Conservation (phyloP, 2,329 filamentous ascomycete species). For the Penicillium frequentans region DNA sequence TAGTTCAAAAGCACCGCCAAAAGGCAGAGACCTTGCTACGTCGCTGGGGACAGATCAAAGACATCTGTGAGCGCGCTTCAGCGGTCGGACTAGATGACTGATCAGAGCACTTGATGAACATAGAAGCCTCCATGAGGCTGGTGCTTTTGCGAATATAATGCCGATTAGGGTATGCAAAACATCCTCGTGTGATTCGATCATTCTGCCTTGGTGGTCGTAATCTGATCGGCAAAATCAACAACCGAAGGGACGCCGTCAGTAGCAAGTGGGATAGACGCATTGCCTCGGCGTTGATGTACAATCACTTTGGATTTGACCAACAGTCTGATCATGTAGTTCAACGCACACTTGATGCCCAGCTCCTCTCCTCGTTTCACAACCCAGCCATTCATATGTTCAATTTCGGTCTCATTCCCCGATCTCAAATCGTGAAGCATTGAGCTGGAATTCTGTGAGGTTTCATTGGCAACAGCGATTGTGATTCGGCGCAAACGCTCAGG, state of each 20-base stretch:
- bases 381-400: constrained; percentile 87
- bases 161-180: background rate
- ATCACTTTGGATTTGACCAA: constrained; percentile 70
- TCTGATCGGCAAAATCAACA: background rate
- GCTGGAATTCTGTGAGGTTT: constrained; percentile 42
- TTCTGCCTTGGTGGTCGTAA: background rate
- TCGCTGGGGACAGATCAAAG: constrained; percentile 42
- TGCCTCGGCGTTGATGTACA: constrained; percentile 39
- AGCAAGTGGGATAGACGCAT: constrained; percentile 34
- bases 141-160: background rate
- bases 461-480: constrained; percentile 53
- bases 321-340: constrained; percentile 71
- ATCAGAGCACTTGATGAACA: background rate
- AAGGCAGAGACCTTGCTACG: constrained; percentile 31
- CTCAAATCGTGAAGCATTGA: constrained; percentile 68
- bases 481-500: constrained; percentile 62
- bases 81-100: constrained; percentile 10
- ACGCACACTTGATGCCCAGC: constrained; percentile 68
- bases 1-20: constrained; percentile 17
- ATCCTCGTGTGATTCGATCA: background rate
- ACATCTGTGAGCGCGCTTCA: constrained; percentile 31
- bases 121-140: background rate
- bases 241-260: constrained; percentile 9
- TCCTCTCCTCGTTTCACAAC: constrained; percentile 72
- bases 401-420: constrained; percentile 65